These are phyloP conservation scores for Mrakia hoshinonis DNA, from an alignment of 768 basidiomycete genomes.

Conservation along the genomic window DNA sequence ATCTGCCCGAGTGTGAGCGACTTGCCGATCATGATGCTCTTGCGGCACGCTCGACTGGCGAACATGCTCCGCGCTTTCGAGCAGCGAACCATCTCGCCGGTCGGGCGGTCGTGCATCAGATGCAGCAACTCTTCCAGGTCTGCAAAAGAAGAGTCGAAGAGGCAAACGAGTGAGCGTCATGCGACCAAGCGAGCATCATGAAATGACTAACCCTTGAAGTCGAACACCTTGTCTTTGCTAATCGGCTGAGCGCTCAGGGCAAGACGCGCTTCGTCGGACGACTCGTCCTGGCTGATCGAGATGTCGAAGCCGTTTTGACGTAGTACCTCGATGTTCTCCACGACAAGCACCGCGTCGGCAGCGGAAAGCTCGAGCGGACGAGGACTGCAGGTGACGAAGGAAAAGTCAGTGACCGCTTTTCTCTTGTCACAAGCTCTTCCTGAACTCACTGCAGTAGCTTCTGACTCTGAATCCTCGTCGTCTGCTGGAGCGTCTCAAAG, in stretches of 20 bases:
- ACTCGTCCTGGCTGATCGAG: conserved; percentile 44
- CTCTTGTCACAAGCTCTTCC: neutral
- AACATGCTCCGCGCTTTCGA: conserved; percentile 93
- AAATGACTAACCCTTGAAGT: conserved; percentile 77
- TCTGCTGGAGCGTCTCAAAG: conserved; percentile 84
- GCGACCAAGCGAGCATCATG: no score
- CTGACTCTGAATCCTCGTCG: conserved; percentile 82
- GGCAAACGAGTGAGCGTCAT: neutral
- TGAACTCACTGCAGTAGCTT: conserved; percentile 61
- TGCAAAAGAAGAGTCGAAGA: conserved; percentile 39
- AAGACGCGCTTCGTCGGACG: conserved; percentile 43
- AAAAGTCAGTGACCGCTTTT: neutral
- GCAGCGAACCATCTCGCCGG: conserved; percentile 78
- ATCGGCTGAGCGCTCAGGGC: conserved; percentile 73
- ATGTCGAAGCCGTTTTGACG: conserved; percentile 85
- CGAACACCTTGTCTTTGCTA: conserved; percentile 83
- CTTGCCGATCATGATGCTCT: conserved; percentile 93
- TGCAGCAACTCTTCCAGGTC: conserved; percentile 90
- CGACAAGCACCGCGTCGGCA: conserved; percentile 75
- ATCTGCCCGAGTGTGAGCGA: conserved; percentile 69
- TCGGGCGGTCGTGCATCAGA: conserved; percentile 65
- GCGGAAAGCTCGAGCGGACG: conserved; percentile 72
- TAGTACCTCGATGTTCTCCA: conserved; percentile 77
- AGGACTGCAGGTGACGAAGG: conserved; percentile 48
- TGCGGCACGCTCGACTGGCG: conserved; percentile 87